Conservation (phyloP, 2,329 filamentous ascomycete genomes). For the Pseudogymnoascus sp. region DNA sequence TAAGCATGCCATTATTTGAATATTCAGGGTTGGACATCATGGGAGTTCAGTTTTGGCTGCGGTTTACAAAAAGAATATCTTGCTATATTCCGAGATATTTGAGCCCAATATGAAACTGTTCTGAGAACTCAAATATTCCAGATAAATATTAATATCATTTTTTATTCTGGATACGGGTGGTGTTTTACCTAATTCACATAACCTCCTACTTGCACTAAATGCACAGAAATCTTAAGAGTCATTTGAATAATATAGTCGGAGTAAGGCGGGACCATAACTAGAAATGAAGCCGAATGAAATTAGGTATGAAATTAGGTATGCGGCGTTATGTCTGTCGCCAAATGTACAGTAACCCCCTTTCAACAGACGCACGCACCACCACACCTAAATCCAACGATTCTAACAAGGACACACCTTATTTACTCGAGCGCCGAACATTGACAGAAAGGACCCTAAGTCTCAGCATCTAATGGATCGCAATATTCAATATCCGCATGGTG, state of each 20-base stretch:
- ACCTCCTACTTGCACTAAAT: background rate
- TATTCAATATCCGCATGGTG: background rate
- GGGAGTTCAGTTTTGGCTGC: background rate
- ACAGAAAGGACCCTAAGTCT: background rate
- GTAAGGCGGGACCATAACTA: background rate
- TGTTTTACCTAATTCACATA: background rate
- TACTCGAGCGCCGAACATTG: background rate
- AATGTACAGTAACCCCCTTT: background rate
- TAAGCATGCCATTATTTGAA: background rate
- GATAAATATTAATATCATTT: background rate
- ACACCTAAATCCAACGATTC: background rate
- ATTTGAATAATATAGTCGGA: background rate
- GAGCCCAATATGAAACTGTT: background rate
- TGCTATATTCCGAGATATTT: background rate
- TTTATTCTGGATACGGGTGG: background rate
- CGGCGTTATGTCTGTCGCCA: background rate
- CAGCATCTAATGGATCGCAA: background rate
- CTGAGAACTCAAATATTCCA: background rate
- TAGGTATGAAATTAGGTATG: too few species aligned
- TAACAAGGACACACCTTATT: background rate
- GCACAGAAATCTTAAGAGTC: background rate
- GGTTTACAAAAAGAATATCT: background rate
- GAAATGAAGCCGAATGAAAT: background rate
- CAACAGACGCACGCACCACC: background rate
- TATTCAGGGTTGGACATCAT: background rate